Conservation (phyloP, 169 alveolate species). For the Cryptosporidium ubiquitum region DNA sequence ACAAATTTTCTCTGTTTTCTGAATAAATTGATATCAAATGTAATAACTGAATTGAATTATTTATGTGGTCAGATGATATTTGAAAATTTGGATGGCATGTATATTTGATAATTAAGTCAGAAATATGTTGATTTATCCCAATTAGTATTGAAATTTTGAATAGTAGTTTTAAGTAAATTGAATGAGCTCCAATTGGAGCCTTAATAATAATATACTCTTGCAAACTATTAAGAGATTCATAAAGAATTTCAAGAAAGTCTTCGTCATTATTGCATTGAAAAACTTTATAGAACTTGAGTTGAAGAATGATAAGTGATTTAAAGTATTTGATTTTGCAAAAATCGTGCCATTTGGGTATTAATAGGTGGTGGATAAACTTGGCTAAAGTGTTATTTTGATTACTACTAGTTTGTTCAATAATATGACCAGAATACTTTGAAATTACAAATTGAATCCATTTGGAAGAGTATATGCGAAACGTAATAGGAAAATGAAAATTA, state of each 20-base stretch:
- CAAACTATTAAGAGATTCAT: constrained; percentile 8
- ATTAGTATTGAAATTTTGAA: constrained; percentile 32
- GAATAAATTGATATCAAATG: constrained; percentile 46
- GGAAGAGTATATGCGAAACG: constrained; percentile 20
- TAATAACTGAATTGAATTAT: constrained; percentile 25
- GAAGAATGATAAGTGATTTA: constrained; percentile 11
- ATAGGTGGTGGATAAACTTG: neutral
- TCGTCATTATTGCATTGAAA: neutral
- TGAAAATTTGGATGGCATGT: constrained; percentile 31
- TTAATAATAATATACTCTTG: constrained; percentile 47
- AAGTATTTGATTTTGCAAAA: constrained; percentile 31
- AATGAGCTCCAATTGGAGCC: constrained; percentile 66
- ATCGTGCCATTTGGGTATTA: constrained; percentile 66
- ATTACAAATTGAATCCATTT: constrained; percentile 33
- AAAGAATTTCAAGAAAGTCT: neutral
- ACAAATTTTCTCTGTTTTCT: constrained; percentile 13
- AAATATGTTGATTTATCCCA: constrained; percentile 31
- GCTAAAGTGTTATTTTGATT: neutral
- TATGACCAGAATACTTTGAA: neutral
- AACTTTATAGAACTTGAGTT: neutral
- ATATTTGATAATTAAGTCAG: constrained; percentile 33
- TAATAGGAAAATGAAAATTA: constrained; percentile 21
- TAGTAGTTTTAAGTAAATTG: constrained; percentile 30
- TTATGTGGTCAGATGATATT: constrained; percentile 16
- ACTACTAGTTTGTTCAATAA: neutral